Evolutionary conservation across 768 basidiomycete genomes (phyloP).

Genomic region (Crassisporium funariophilum): DNA sequence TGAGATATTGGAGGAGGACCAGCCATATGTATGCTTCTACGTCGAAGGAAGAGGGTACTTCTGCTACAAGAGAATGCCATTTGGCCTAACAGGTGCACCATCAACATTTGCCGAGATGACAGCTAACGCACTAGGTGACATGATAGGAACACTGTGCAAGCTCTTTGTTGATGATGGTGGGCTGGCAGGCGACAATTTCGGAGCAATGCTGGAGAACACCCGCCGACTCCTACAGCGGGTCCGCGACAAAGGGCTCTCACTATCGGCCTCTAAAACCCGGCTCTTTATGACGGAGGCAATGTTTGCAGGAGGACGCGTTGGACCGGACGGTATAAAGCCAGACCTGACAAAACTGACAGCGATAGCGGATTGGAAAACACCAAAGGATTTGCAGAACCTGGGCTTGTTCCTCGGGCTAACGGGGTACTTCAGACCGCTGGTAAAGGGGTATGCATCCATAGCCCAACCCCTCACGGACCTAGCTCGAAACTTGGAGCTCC

Average conservation of each 20-base stretch:
- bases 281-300: constrained; percentile 35
- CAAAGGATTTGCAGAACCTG: constrained; percentile 26
- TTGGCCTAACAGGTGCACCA: constrained; percentile 42
- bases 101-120: constrained; percentile 36
- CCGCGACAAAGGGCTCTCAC: too few species aligned
- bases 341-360: constrained; percentile 36
- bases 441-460: too few species aligned
- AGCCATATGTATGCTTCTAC: too few species aligned
- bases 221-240: too few species aligned
- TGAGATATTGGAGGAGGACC: too few species aligned
- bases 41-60: too few species aligned
- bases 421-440: too few species aligned
- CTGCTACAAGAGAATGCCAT: constrained; percentile 36
- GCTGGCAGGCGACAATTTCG: too few species aligned
- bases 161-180: too few species aligned
- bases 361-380: constrained; percentile 31
- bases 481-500: constrained; percentile 14
- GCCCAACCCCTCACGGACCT: constrained; percentile 32
- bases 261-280: constrained; percentile 32
- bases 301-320: constrained; percentile 34
- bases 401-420: constrained; percentile 34
- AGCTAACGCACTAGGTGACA: constrained; percentile 41
- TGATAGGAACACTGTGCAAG: too few species aligned
- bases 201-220: too few species aligned
- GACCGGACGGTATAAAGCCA: constrained; percentile 31